Conservation (phyloP, 108 stramenopile species). For the Cyclotella kingstonii region DNA sequence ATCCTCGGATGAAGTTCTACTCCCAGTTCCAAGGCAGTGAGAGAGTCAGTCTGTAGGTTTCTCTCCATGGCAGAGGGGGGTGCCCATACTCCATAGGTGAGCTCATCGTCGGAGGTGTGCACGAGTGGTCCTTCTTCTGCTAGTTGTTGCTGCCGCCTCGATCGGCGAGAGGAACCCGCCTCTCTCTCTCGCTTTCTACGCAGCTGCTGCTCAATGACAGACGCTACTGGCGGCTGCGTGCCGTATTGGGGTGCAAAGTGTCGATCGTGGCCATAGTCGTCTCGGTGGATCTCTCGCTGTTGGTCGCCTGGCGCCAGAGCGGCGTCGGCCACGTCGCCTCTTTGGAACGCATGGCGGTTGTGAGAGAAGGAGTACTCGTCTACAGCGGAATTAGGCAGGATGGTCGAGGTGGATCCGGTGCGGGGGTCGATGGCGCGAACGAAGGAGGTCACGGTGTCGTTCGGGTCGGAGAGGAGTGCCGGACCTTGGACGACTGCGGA, state of each 20-base stretch:
- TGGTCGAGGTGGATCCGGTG: constrained; percentile 30
- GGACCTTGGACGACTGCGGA: constrained; percentile 49
- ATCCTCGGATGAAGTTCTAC: constrained; percentile 53
- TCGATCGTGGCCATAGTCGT: constrained; percentile 34
- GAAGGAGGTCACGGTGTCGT: constrained; percentile 42
- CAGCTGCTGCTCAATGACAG: constrained; percentile 1
- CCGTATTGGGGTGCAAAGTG: constrained; percentile 35
- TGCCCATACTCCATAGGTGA: constrained; percentile 80
- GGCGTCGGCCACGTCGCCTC: constrained; percentile 47
- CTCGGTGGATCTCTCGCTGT: constrained; percentile 43
- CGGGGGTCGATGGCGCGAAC: constrained; percentile 23
- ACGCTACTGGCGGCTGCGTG: neutral
- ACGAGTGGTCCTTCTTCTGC: constrained; percentile 61
- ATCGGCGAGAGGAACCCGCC: neutral
- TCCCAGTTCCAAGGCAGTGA: constrained; percentile 58
- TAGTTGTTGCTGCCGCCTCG: constrained; percentile 11
- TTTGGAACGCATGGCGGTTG: constrained; percentile 68
- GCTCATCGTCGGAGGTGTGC: constrained; percentile 69
- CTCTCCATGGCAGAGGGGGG: constrained; percentile 71
- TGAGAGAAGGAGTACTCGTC: constrained; percentile 59
- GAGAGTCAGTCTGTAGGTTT: constrained; percentile 46
- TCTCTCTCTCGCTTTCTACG: neutral
- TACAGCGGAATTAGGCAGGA: constrained; percentile 50
- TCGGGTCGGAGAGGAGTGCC: constrained; percentile 55
- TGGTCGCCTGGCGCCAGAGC: constrained; percentile 45